Evolutionary conservation across 768 basidiomycete species (phyloP).

Genomic region (Amanita inopinata): DNA sequence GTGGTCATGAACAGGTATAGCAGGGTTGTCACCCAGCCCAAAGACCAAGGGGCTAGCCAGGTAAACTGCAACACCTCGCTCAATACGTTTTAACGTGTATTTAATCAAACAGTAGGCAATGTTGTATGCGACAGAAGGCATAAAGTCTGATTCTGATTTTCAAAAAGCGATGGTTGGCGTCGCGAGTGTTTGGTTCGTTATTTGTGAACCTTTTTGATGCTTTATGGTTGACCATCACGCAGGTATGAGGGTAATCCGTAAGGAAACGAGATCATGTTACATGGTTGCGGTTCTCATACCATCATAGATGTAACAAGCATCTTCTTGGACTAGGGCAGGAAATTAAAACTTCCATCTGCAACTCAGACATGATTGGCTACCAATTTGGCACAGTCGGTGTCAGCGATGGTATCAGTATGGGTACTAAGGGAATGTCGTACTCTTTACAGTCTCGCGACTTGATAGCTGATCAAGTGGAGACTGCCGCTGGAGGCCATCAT

Average conservation of each 20-base stretch:
- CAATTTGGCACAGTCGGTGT: conserved; percentile 98
- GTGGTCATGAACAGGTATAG: conserved; percentile 63
- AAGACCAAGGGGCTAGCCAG: conserved; percentile 94
- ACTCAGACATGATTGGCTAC: conserved; percentile 78
- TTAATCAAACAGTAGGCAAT: conserved; percentile 57
- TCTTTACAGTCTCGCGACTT: conserved; percentile 97
- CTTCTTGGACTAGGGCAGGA: conserved; percentile 81
- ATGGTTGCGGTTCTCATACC: conserved; percentile 4
- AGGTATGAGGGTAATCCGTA: conserved; percentile 99
- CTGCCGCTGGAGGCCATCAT: conserved; percentile 94
- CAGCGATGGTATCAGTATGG: conserved; percentile 98
- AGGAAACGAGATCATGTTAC: conserved; percentile 23
- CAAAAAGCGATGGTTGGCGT: conserved; percentile 97
- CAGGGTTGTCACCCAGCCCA: conserved; percentile 77
- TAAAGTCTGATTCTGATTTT: conserved; percentile 73
- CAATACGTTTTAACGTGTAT: conserved; percentile 5
- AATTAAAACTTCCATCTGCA: conserved; percentile 70
- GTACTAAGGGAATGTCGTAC: conserved; percentile 86
- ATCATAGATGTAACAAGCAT: conserved; percentile 84
- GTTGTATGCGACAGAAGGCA: conserved; percentile 97
- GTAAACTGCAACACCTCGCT: conserved; percentile 23
- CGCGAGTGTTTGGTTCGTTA: conserved; percentile 84
- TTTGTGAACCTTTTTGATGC: conserved; percentile 6
- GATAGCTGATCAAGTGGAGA: conserved; percentile 96
- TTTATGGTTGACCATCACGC: conserved; percentile 12